These are phyloP conservation scores for Meira nashicola DNA, from an alignment of 1,284 basidiomycete species.

Conservation along the genomic window DNA sequence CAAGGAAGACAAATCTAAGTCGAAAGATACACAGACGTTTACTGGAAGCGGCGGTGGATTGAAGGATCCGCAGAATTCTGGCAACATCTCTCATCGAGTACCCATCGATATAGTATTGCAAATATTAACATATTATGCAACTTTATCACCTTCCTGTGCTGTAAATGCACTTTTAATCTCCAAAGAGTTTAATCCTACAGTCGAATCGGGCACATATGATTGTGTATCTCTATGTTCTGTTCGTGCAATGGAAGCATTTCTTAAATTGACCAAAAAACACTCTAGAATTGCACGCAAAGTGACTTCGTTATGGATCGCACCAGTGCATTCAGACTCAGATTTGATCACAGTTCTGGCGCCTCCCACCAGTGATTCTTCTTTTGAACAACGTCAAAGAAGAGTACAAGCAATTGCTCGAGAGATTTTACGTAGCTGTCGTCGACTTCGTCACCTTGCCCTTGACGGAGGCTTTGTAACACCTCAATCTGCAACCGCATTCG, in stretches of 20 bases:
- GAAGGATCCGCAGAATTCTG: no score
- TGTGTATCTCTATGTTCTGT: constrained; percentile 24
- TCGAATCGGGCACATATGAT: constrained; percentile 26
- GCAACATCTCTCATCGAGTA: neutral
- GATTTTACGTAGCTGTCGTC: constrained; percentile 40
- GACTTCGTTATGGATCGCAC: constrained; percentile 41
- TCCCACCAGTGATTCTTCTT: constrained; percentile 25
- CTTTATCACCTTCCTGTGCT: constrained; percentile 3
- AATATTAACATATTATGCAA: neutral
- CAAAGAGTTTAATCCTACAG: neutral
- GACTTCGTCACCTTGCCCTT: constrained; percentile 40
- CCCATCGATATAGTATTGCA: constrained; percentile 3
- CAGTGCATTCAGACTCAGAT: constrained; percentile 33
- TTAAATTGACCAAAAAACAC: constrained; percentile 19
- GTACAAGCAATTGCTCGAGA: constrained; percentile 17
- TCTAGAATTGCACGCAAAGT: constrained; percentile 32
- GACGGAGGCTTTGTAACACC: constrained; percentile 38
- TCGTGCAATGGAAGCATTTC: constrained; percentile 24
- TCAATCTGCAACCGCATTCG: constrained; percentile 40
- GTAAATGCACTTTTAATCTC: constrained; percentile 9
- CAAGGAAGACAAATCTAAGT: no score
- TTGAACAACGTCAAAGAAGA: constrained; percentile 23
- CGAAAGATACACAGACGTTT: no score
- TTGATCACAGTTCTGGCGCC: constrained; percentile 40
- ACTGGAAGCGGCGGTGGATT: no score